Base-by-base conservation (phyloP, 306 rosid genomes). In the Vigna reflexopilosa region DNA sequence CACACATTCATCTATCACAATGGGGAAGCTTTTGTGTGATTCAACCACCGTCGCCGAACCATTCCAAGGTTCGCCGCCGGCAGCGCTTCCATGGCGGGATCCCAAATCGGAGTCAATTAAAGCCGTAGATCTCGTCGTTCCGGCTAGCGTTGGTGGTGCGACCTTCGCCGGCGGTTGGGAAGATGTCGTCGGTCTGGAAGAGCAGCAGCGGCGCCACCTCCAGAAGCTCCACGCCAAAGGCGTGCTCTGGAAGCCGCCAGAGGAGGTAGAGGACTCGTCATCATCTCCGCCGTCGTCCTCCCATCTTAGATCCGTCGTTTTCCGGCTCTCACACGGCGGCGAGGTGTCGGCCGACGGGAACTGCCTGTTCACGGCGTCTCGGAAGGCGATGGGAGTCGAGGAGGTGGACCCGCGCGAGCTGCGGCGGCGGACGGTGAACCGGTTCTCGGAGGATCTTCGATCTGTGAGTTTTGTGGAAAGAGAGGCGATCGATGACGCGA, bases 311-410 rank as follows among this genome's bases (percentile, higher is more conserved):
- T 86, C 98, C 24, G 90, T 89, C 14, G 91, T 92, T 0, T 95
- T 95, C 86, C 88, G 93, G 4, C 93, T 95, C 19, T 89, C 98
- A 0, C 91, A 95, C 69, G 98, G 98, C 47, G 98, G 98, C 0
- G 98, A 95, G 82, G 98, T 95, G n/a, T 93, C 97, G 0, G 64
- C 98, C 28, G 98, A 95, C 58, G 98, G 98, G 1, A 95, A 95
- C 88, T 95, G 98, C 73, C 82, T 95, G 17, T 95, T 92, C 84
- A 92, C 98, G 47, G 98, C 98, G 75, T 90, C 97, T 2, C 84
- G 80, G 61, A 92, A 92, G 86, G 98, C 97, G 32, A 95, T 95
- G 97, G 71, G 83, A 57, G 77, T 85, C 81, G 96, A 61, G 49
- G 97, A 79, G 30, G 15, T 91, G 15, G 86, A 92, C 84, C 89